A percentile compares a stretch with the other conserved stretches of the same genome.
Evolutionary conservation across 2,329 filamentous ascomycete genomes (phyloP).

Genomic region (Lachnellula subtilissima): DNA sequence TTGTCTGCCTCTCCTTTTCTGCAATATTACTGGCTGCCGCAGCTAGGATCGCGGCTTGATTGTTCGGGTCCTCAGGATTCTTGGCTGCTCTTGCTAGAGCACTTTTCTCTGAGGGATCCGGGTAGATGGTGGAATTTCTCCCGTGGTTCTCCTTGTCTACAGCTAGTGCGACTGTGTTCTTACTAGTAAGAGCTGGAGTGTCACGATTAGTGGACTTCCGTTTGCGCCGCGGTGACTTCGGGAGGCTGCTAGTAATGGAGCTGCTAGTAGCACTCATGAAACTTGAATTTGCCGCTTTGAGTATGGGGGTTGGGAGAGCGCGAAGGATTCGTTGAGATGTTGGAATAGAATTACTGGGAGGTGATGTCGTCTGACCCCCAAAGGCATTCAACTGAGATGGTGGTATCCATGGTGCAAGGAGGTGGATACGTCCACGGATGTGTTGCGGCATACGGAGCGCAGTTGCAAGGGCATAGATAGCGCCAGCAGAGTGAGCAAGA

Average conservation of each 20-base stretch:
- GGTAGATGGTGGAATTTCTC: conserved; percentile 26
- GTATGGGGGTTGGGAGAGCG: conserved; percentile 80
- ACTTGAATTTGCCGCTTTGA: conserved; percentile 91
- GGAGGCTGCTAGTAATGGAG: conserved; percentile 73
- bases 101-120: conserved; percentile 25
- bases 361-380: conserved; percentile 64
- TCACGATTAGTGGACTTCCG: conserved; percentile 47
- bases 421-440: conserved; percentile 87
- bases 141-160: conserved; percentile 30
- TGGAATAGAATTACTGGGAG: conserved; percentile 80
- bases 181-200: conserved; percentile 30
- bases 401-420: conserved; percentile 94
- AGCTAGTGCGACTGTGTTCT: conserved; percentile 35
- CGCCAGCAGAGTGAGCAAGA: conserved; percentile 90
- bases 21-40: conserved; percentile 57
- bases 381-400: conserved; percentile 86
- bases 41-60: conserved; percentile 34
- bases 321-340: conserved; percentile 88
- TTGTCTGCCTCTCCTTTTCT: conserved; percentile 66
- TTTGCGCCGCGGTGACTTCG: conserved; percentile 60
- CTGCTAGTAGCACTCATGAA: conserved; percentile 92
- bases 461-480: conserved; percentile 95
- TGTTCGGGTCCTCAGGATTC: conserved; percentile 26
- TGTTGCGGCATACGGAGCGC: conserved; percentile 94
- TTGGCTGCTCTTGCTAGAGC: conserved; percentile 25